Percentiles rank a stretch among this genome's conserved stretches.
phyloP scores from a whole-genome alignment of 2,329 filamentous ascomycete genomes.

The Fusarium albosuccineum region DNA sequence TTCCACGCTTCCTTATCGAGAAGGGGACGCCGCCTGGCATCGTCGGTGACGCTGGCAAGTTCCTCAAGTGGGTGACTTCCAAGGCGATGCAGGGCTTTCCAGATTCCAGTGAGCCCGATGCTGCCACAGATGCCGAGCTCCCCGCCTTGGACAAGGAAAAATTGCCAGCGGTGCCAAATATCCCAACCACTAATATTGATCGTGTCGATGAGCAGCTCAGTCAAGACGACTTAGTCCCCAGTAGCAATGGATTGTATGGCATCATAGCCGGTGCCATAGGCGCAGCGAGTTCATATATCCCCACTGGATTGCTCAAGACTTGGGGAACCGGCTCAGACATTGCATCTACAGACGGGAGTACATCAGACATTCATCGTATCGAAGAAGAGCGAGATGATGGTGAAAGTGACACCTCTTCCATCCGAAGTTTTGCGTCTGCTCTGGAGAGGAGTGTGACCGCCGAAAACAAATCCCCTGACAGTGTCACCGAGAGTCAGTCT shows the following conservation, averaged over 20 bases:
- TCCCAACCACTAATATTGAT: slow-evolving; percentile 51
- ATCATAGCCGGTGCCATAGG: slow-evolving; percentile 68
- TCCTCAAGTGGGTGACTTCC: slow-evolving; percentile 77
- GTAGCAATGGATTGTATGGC: slow-evolving; percentile 65
- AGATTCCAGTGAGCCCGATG: slow-evolving; percentile 31
- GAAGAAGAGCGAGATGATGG: slow-evolving; percentile 45
- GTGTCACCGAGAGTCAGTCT: slow-evolving; percentile 49
- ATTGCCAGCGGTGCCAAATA: slow-evolving; percentile 16
- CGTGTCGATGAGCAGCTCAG: slow-evolving; percentile 29
- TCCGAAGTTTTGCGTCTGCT: slow-evolving; percentile 64
- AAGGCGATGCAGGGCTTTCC: slow-evolving; percentile 54
- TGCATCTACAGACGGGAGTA: slow-evolving; percentile 44
- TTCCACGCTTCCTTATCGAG: slow-evolving; percentile 92
- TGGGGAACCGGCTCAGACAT: slow-evolving; percentile 47
- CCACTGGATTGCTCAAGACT: slow-evolving; percentile 51
- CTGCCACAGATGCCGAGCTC: slow-evolving; percentile 13
- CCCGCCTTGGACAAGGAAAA: slow-evolving; percentile 9
- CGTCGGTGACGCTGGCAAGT: slow-evolving; percentile 82
- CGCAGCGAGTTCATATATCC: slow-evolving; percentile 62
- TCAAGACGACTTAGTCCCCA: slow-evolving; percentile 51
- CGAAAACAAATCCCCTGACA: slow-evolving; percentile 46
- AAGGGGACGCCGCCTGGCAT: slow-evolving; percentile 87
- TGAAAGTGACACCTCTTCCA: slow-evolving; percentile 60
- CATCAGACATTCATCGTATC: slow-evolving; percentile 39
- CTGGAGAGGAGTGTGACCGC: slow-evolving; percentile 53